Evolutionary conservation across 2,329 filamentous ascomycete genomes (phyloP).

Genomic region (Orbilia quercus): DNA sequence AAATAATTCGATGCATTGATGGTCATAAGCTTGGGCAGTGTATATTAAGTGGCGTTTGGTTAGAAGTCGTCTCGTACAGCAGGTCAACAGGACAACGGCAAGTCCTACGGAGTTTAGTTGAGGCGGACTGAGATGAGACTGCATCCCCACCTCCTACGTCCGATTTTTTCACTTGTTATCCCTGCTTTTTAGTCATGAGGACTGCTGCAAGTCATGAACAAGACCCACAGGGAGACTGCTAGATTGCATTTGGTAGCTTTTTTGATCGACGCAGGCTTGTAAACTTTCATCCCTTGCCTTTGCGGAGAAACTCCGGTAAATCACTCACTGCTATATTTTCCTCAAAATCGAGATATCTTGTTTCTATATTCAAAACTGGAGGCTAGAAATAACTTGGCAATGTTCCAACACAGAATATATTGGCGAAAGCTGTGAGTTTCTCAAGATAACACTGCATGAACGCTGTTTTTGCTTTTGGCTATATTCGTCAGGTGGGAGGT

Average conservation of each 20-base stretch:
- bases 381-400: slow-evolving; percentile 20
- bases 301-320: slow-evolving; percentile 57
- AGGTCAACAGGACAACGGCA: slow-evolving; percentile 7
- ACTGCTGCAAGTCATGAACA: slow-evolving; percentile 54
- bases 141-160: slow-evolving; percentile 54
- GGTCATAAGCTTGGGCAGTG: slow-evolving; percentile 1
- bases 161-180: slow-evolving; percentile 40
- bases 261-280: slow-evolving; percentile 56
- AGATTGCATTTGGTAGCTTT: slow-evolving; percentile 55
- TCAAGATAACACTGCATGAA: not conserved
- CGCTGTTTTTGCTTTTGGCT: slow-evolving; percentile 36
- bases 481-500: slow-evolving; percentile 22
- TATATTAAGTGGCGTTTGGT: slow-evolving; percentile 18
- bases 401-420: not conserved
- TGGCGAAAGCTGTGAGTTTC: slow-evolving; percentile 1
- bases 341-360: slow-evolving; percentile 5
- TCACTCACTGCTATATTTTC: slow-evolving; percentile 29
- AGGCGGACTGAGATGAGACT: slow-evolving; percentile 3
- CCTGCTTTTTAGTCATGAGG: slow-evolving; percentile 53
- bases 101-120: slow-evolving; percentile 4
- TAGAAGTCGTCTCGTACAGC: no score
- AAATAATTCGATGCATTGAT: slow-evolving; percentile 1
- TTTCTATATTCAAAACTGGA: not conserved
- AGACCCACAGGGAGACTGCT: slow-evolving; percentile 39
- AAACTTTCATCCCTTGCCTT: slow-evolving; percentile 28